These are phyloP conservation scores for Pythium chondricola DNA, from an alignment of 352 stramenopile species.

Conservation along the genomic window DNA sequence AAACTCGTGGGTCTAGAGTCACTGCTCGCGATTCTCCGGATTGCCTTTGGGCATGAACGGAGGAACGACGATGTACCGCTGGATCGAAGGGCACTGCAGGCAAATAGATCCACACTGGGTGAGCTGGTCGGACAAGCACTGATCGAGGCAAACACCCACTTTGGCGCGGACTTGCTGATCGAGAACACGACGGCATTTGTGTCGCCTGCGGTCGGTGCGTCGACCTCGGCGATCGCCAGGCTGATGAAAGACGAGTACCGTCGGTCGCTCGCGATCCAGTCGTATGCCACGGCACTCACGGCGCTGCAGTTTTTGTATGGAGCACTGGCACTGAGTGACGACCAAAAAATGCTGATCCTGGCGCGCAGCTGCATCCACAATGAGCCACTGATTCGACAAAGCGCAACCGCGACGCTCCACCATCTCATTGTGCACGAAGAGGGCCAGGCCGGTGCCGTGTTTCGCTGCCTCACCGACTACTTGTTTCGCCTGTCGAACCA, in stretches of 20 bases:
- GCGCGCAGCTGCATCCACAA: conserved; percentile 44
- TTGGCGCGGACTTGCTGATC: conserved; percentile 45
- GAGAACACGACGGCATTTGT: conserved; percentile 17
- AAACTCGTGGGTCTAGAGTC: conserved; percentile 61
- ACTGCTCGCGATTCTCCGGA: conserved; percentile 22
- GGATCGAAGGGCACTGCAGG: conserved; percentile 31
- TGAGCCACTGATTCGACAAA: conserved; percentile 29
- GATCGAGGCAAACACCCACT: conserved; percentile 59
- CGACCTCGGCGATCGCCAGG: not conserved
- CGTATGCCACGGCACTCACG: conserved; percentile 36
- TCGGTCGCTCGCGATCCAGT: conserved; percentile 38
- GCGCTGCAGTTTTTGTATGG: conserved; percentile 41
- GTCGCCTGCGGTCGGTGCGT: conserved; percentile 1
- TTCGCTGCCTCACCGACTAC: conserved; percentile 57
- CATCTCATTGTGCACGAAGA: conserved; percentile 20
- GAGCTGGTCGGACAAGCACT: conserved; percentile 59
- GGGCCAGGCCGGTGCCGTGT: conserved; percentile 23
- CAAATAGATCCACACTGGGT: conserved; percentile 27
- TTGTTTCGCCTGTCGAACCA: conserved; percentile 44
- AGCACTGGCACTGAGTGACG: conserved; percentile 39
- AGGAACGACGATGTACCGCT: conserved; percentile 9
- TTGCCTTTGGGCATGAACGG: not conserved
- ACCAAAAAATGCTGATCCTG: conserved; percentile 62
- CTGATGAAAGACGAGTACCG: conserved; percentile 36
- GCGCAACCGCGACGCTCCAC: conserved; percentile 31